Evolutionary conservation across 495 filamentous ascomycete genomes (phyloP), one percentile per base, ranked within the genome.

Genomic region (Cercophora scortea): DNA sequence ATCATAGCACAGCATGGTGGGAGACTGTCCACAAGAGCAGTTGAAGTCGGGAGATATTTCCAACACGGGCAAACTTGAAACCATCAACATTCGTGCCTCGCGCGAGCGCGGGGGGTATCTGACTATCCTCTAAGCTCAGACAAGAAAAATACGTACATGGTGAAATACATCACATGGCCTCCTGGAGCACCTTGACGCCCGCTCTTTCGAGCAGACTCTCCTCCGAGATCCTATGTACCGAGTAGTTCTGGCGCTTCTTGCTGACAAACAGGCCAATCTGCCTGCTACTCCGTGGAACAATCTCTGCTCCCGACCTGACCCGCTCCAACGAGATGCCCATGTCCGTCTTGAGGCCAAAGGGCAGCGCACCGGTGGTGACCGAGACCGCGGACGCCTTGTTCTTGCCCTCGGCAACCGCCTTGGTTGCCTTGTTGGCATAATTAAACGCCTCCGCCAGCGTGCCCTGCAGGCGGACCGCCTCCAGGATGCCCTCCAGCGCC

Each of bases 401-500:
- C 40, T 58, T 54, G 4, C 44, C 51, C 6, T 62, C 49, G 6
- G 34, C 43, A n/a, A 55, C 45, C 1, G 51, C 56, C 17, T 66
- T 64, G 47, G 74, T 70, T 44, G 75, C 59, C 15, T 59, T 69
- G 57, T 80, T 75, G 4, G 74, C 77, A 53, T 85, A 92, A 41
- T 80, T 78, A 36, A 90, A 70, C 45, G 87, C 82, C 58, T 90
- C 88, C 13, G 79, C 74, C 8, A 90, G 69, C 11, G 90, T 71
- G 6, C 83, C 82, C 50, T 77, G 76, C 39, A 93, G 71, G 49
- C 84, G 84, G 4, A 78, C 77, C 0, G 85, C 84, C 61, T 93
- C 87, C 57, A 88, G 80, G 38, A 90, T 75, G 13, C 87, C 88
- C 33, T 88, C 86, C 34, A 93, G 71, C 0, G 88, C 87, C 13